Evolutionary conservation across 305 asterid species (phyloP), one percentile per base, ranked within the genome.

Genomic region (Fraxinus floribunda): DNA sequence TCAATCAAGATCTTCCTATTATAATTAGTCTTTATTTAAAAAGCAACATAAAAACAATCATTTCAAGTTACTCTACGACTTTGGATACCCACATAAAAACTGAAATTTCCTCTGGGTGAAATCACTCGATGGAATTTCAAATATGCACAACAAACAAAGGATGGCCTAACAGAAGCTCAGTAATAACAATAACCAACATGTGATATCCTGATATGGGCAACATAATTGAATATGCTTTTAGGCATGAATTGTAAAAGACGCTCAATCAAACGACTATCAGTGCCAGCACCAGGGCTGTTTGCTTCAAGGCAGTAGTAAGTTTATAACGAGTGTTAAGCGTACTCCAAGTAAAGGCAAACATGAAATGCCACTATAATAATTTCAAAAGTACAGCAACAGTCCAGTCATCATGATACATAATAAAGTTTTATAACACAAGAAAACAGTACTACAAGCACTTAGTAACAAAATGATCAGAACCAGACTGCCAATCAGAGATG

Each of bases 401-500:
- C 20, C 36, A 30, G 75, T 70, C 39, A 29, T 7, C 8, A 18
- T 70, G 34, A 66, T 10, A 66, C 35, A 66, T 66, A 22, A 66
- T 24, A 46, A 9, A 24, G 75, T 70, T 29, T 2, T 10, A 70
- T 70, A 70, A 70, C 41, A 60, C 39, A 68, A 60, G 49, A 55
- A 70, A 78, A 73, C 72, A 74, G 66, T 5, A 7, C 22, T 57
- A 44, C 71, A 78, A 1, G 80, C 70, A 74, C 76, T 74, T 41
- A 62, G 18, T 29, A 26, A 68, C 3, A 7, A 30, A 70, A 29
- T 70, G 80, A 36, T 70, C 68, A 49, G 66, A 83, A 73, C 22
- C 5, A 79, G 76, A 79, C 44, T 5, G 24, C 55, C 52, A 76
- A n/a, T 75, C 15, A 73, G 72, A 62, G 22, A 83, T 44, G 71